Evolutionary conservation across 1,284 basidiomycete genomes (phyloP), one percentile per base, ranked within the genome.

Genomic region (Irpex sp.): DNA sequence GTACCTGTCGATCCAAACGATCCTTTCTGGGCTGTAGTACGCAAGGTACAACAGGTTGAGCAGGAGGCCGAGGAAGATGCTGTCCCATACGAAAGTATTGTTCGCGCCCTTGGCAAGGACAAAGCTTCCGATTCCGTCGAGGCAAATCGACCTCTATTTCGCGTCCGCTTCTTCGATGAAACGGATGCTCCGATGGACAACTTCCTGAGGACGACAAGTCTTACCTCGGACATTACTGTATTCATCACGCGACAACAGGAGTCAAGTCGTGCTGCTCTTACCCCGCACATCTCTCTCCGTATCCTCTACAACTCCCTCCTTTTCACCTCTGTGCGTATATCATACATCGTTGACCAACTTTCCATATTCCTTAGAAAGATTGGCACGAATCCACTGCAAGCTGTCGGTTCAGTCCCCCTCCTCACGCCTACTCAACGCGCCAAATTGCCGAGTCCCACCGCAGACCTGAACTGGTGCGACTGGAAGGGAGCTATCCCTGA

Each of bases 401-500:
- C 80, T 39, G 80, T 94, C 58, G 91, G 93, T 55, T 83, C 91
- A 14, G 83, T 96, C 53, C 87, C 93, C 1, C 76, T 97, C n/a
- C 76, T 94, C 53, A 94, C 94, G 0, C 79, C 86, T 2, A 73
- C 77, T 7, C 94, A 98, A 75, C 82, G 82, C 59, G 75, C 77
- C 2, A 80, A 82, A 56, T 81, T 99, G 14, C 97, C 97, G 0
- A 83, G 94, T 71, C 95, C 97, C 2, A 87, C 85, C 12, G 89
- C 86, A 9, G 91, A 99, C 73, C 84, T 99, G 48, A 87, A 98
- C 71, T 99, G 96, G 95, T 97, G 94, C 74, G 95, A 91, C 60
- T 99, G 88, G 84, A 94, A 94, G 72, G 97, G 97, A 45, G 93
- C 97, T 19, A 94, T 98, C 72, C 93, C 97, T 45, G 91, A 97